phyloP scores from a whole-genome alignment of 129 eudicot species.

The Tanacetum coccineum region DNA sequence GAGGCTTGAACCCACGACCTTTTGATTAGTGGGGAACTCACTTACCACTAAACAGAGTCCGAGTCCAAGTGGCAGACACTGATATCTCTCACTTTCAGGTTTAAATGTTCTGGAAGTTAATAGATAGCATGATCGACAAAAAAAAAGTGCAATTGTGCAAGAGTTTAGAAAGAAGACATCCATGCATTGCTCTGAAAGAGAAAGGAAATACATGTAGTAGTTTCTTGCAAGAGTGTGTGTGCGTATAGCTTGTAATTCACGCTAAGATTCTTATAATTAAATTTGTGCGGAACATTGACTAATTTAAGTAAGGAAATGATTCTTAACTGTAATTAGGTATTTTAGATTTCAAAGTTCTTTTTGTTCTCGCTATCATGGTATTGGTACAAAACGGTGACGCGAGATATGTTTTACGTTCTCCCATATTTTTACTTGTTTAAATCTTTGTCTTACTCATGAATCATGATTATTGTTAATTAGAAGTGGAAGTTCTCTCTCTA shows the following conservation, averaged over 20 bases:
- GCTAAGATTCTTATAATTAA: slow-evolving; percentile 3
- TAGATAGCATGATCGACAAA: not conserved
- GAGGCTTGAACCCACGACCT: too few species aligned
- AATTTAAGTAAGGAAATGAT: not conserved
- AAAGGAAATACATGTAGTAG: slow-evolving; percentile 15
- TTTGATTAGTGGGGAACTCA: too few species aligned
- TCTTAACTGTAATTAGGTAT: not conserved
- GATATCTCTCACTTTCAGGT: too few species aligned
- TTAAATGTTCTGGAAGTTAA: too few species aligned
- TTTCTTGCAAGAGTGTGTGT: slow-evolving; percentile 21
- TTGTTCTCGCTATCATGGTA: not conserved
- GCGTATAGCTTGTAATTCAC: slow-evolving; percentile 16
- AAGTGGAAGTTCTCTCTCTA: too few species aligned
- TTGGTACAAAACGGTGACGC: too few species aligned
- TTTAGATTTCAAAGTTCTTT: slow-evolving; percentile 7
- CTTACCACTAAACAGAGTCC: too few species aligned
- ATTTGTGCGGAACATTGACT: slow-evolving; percentile 15
- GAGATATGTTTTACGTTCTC: too few species aligned
- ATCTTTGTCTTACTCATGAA: too few species aligned
- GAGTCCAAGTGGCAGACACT: too few species aligned
- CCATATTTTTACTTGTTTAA: too few species aligned
- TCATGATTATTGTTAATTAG: too few species aligned
- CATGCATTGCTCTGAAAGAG: slow-evolving; percentile 22
- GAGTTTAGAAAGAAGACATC: not conserved
- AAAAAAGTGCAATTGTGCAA: not conserved